Evolutionary conservation across 768 basidiomycete genomes (phyloP).

Genomic region (Leucocoprinus sp.): DNA sequence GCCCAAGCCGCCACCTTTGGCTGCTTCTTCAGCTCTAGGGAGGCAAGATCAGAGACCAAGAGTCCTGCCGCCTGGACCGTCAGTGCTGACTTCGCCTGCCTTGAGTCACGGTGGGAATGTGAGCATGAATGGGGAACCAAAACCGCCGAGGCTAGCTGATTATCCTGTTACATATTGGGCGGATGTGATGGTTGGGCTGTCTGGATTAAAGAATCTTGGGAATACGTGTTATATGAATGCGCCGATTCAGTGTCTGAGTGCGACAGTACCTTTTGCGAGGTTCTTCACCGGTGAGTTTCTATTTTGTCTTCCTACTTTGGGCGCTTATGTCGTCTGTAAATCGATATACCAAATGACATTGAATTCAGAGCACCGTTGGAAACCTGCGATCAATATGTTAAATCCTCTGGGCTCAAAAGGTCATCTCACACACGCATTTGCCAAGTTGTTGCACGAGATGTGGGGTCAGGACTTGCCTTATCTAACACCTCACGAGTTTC

Average conservation of each 20-base stretch:
- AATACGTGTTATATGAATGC: constrained; percentile 99
- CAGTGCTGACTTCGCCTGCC: not conserved
- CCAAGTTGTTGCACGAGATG: constrained; percentile 74
- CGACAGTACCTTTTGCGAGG: constrained; percentile 85
- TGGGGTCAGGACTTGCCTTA: constrained; percentile 84
- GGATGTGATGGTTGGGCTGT: constrained; percentile 69
- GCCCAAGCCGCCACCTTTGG: constrained; percentile 73
- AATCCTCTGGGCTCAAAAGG: constrained; percentile 90
- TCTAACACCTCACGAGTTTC: constrained; percentile 73
- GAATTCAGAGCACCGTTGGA: constrained; percentile 67
- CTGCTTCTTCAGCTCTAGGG: constrained; percentile 60
- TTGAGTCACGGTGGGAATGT: not conserved
- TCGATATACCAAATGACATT: not conserved
- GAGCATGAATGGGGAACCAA: constrained; percentile 26
- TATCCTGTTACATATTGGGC: constrained; percentile 83
- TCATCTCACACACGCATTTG: constrained; percentile 71
- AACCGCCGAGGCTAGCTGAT: constrained; percentile 62
- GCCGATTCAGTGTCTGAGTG: constrained; percentile 92
- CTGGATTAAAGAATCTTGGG: constrained; percentile 88
- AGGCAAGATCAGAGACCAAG: constrained; percentile 68
- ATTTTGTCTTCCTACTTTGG: too few relatives aligned
- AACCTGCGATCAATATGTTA: constrained; percentile 70
- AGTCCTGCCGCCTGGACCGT: constrained; percentile 21
- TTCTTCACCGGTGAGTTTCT: constrained; percentile 78
- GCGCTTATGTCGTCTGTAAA: not conserved